These are phyloP conservation scores for Leccinum fuscescens DNA, from an alignment of 1,284 basidiomycete species.

Conservation along the genomic window DNA sequence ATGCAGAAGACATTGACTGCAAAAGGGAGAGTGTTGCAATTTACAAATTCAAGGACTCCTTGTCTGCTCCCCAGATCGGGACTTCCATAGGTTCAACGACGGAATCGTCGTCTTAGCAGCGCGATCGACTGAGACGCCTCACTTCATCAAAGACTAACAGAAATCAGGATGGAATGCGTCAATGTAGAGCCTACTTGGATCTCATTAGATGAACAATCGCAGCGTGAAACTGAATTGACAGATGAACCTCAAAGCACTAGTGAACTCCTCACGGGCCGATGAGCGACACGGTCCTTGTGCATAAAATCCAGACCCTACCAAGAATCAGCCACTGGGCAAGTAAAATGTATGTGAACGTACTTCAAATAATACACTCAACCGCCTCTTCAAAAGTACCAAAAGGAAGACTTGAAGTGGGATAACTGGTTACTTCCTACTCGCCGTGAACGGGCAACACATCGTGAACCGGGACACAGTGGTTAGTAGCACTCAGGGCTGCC, in stretches of 20 bases:
- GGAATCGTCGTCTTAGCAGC: constrained; percentile 13
- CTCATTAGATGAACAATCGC: constrained; percentile 1
- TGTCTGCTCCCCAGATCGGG: constrained; percentile 24
- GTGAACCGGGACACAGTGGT: not conserved
- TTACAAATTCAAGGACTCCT: constrained; percentile 25
- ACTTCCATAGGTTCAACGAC: constrained; percentile 17
- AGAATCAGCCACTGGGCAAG: too few species aligned
- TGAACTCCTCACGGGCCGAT: too few species aligned
- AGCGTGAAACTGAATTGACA: too few species aligned
- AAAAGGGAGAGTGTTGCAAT: not conserved
- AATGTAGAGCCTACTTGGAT: constrained; percentile 28
- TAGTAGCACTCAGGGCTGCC: not conserved
- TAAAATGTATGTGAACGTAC: not conserved
- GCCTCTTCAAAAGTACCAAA: not conserved
- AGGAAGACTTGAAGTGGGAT: not conserved
- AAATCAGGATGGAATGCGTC: constrained; percentile 25
- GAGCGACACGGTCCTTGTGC: too few species aligned
- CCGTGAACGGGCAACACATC: not conserved
- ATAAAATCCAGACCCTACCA: too few species aligned
- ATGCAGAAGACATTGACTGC: too few species aligned
- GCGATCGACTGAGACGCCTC: constrained; percentile 32
- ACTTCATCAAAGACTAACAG: constrained; percentile 13
- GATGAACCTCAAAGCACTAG: too few species aligned
- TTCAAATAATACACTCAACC: not conserved
- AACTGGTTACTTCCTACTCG: not conserved